Conservation (phyloP, 1,284 basidiomycete genomes). For the Boletellus deceptivus region DNA sequence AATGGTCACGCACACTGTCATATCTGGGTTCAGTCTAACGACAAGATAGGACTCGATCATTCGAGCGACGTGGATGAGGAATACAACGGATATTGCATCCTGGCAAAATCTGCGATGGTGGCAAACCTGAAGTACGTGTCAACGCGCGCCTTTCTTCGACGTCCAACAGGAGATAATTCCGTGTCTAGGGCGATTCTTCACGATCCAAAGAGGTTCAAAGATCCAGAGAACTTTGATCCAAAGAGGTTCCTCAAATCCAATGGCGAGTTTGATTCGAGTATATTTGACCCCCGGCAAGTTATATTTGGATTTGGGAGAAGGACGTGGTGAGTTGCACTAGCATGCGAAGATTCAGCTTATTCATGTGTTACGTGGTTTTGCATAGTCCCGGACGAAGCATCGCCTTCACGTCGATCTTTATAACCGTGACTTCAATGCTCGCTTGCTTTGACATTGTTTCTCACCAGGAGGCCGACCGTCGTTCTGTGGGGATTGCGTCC, state of each 20-base stretch:
- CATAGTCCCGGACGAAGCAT: slow-evolving; percentile 2
- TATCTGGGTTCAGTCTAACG: neutral
- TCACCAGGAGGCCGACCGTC: neutral
- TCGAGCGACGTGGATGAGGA: slow-evolving; percentile 4
- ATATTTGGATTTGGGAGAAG: slow-evolving; percentile 9
- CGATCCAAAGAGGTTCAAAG: slow-evolving; percentile 1
- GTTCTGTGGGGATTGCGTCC: neutral
- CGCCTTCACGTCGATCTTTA: slow-evolving; percentile 1
- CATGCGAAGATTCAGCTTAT: no score
- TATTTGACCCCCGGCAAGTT: slow-evolving; percentile 9
- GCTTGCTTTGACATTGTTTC: slow-evolving; percentile 1
- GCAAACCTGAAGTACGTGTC: slow-evolving; percentile 5
- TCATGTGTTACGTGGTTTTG: no score
- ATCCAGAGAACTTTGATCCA: slow-evolving; percentile 2
- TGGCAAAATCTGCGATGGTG: slow-evolving; percentile 5
- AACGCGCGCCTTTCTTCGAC: neutral
- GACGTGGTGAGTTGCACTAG: neutral
- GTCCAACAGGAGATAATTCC: neutral
- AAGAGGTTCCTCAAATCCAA: slow-evolving; percentile 4
- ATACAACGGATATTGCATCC: slow-evolving; percentile 7
- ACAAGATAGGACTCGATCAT: slow-evolving; percentile 4
- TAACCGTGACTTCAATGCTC: slow-evolving; percentile 1
- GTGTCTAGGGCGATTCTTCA: slow-evolving; percentile 3
- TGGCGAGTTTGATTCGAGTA: slow-evolving; percentile 2
- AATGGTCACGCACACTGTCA: neutral